Evolutionary conservation across 371 early-diverging fungal species (phyloP), one percentile per base, ranked within the genome.

Genomic region (Mucor racemosus): DNA sequence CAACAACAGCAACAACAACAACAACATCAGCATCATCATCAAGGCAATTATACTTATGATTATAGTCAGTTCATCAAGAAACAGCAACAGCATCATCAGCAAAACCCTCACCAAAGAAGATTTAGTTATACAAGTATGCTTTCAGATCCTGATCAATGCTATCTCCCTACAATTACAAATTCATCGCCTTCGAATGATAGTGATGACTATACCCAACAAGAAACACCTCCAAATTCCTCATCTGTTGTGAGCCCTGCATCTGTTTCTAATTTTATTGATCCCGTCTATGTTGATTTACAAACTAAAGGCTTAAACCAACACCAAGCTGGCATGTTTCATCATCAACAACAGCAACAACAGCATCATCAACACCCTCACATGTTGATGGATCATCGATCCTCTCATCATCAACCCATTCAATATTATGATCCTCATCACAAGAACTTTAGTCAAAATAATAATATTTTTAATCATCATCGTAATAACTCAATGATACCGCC

Each of bases 61-160:
- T 67, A 62, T 31, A 21, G 58, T 42, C 62, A 71, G 35, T 60
- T 48, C 41, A 31, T 65, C 11, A 64, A 62, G 34, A 69, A 56
- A 56, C 57, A 62, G n/a, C 62, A 56, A 33, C 60, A 67, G 34
- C 64, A 72, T 31, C 63, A 53, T 6, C 57, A 57, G 7, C 58
- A 65, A 46, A 57, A 72, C n/a, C 62, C 40, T 17, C 42, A 67
- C n/a, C 62, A 60, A 10, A 71, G 77, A 62, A 71, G 80, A 11
- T 82, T 82, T 59, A 79, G 80, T 61, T 82, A 79, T 40, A 70
- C 82, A 10, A 78, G 78, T 39, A 69, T 82, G 75, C 53, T 82
- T 13, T 79, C 82, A 40, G 71, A 74, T n/a, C 66, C 72, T 39
- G 74, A 72, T 33, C 62, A 63, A n/a, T 76, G 74, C 42, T 74